Evolutionary conservation across 257 asterid genomes (phyloP), one percentile per base, ranked within the genome.

Genomic region (Capsicum rhomboideum): DNA sequence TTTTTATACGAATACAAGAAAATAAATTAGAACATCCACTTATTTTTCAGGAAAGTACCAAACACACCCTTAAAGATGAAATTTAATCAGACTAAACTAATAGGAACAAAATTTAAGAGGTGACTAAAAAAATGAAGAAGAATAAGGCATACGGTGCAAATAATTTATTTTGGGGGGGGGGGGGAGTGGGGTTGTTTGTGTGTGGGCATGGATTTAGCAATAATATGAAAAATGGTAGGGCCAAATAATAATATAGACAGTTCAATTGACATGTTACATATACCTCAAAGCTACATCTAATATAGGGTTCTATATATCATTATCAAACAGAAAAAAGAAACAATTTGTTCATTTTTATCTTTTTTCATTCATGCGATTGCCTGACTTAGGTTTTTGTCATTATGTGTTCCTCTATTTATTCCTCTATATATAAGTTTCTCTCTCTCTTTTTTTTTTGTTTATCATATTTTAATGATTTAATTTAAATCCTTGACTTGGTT

Each of bases 231-330:
- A 78, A 37, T 37, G 50, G 87, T 52, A 78, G 90, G 89, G 74
- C 84, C 89, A 71, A 82, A 72, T 72, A 66, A 66, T 78, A 66
- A 78, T 40, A 14, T 69, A 54, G 90, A 83, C 87, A 84, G 80
- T 84, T 86, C 83, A 80, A 83, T 83, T 31, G 83, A 84, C 82
- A 50, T n/a, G 72, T 83, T 84, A 59, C 85, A 72, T 58, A 72
- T 86, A 72, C 85, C 18, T 21, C 75, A 59, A 80, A 44, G 42
- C 54, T n/a, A 79, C 26, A 75, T 75, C 44, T 75, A 26, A 16
- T 50, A 46, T 49, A 18, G 31, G 55, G 44, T 80, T 80, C 2
- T 64, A 28, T 16, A 74, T 74, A 55, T 79, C 69, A 55, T 21
- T 79, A 11, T 55, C 52, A 68, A 68, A 68, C 49, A 68, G 49